Conservation (phyloP, 108 stramenopile genomes). For the Skeletonema marinoi region DNA sequence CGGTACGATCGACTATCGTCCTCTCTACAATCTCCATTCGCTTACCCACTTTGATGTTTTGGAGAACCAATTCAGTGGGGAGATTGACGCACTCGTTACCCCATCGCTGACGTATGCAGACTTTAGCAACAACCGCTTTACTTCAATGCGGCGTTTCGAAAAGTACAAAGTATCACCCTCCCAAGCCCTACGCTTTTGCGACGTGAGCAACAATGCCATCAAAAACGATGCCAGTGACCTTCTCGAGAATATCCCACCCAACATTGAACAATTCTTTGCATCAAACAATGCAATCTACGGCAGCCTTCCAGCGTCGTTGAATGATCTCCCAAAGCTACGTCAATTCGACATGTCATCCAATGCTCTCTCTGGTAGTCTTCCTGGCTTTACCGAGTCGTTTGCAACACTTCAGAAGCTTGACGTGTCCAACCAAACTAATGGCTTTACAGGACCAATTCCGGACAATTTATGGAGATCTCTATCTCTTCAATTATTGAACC, state of each 20-base stretch:
- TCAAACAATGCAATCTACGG: no score
- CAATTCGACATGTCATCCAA: constrained; percentile 7
- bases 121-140: constrained; percentile 53
- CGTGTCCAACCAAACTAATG: constrained; percentile 9
- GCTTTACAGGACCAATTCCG: constrained; percentile 22
- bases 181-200: constrained; percentile 22
- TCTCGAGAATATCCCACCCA: constrained; percentile 22
- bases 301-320: constrained; percentile 7
- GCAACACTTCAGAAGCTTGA: neutral
- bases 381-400: constrained; percentile 2
- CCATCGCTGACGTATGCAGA: constrained; percentile 46
- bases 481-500: no score
- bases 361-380: constrained; percentile 12
- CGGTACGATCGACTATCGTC: constrained; percentile 33
- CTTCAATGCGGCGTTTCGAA: constrained; percentile 56
- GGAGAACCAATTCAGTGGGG: constrained; percentile 11
- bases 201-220: constrained; percentile 44
- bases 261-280: constrained; percentile 17
- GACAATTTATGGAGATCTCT: neutral
- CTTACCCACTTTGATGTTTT: constrained; percentile 35
- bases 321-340: neutral
- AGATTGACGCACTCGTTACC: constrained; percentile 61
- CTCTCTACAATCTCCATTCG: constrained; percentile 42
- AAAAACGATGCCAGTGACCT: constrained; percentile 28
- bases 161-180: constrained; percentile 31